Percentiles rank a stretch among this genome's conserved stretches.
These are phyloP conservation scores for Salvia miltiorrhiza DNA, from an alignment of 257 asterid genomes.

Conservation along the genomic window DNA sequence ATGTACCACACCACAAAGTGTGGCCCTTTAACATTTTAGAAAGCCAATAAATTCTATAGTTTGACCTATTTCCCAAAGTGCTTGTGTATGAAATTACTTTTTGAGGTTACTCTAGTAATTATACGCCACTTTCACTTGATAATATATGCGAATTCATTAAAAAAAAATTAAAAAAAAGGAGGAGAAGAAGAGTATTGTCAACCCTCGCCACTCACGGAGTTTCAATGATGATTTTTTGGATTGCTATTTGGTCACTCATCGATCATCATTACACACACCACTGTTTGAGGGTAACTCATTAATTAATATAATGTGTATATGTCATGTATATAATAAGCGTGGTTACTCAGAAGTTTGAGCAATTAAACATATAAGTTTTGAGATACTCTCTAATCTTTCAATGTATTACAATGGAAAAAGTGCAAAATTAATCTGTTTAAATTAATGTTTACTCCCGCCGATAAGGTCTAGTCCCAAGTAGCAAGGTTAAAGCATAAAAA, in stretches of 20 bases:
- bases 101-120: not conserved
- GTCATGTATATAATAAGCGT: not conserved
- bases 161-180: no score
- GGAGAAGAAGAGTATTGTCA: not conserved
- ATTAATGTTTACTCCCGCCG: no score
- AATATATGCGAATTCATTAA: not conserved
- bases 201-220: conserved; percentile 21
- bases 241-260: conserved; percentile 17
- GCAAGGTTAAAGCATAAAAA: no score
- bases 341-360: not conserved
- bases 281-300: not conserved
- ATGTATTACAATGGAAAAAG: no score
- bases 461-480: no score
- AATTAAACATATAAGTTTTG: no score
- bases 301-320: not conserved
- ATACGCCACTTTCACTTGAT: not conserved
- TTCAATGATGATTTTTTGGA: conserved; percentile 16
- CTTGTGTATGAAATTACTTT: not conserved
- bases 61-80: not conserved
- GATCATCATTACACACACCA: conserved; percentile 17
- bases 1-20: no score
- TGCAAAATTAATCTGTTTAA: no score
- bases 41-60: not conserved
- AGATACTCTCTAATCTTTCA: no score
- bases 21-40: not conserved